phyloP scores from a whole-genome alignment of 768 basidiomycete species.

The Podaxis carcinomalis region DNA sequence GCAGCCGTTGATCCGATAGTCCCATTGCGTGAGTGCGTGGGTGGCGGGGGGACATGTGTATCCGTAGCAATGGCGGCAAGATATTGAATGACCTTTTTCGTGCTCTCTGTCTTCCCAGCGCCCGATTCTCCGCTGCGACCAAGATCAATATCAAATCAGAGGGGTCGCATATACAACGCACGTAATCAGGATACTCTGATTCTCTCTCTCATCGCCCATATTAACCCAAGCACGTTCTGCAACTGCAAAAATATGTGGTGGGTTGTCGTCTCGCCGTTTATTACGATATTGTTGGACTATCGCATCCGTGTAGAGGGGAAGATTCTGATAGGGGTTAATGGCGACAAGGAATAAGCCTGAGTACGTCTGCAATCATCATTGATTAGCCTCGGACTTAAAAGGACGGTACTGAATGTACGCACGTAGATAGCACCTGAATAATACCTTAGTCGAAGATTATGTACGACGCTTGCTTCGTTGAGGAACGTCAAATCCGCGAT shows the following conservation, averaged over 20 bases:
- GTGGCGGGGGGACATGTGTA: conserved; percentile 47
- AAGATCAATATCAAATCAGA: conserved; percentile 10
- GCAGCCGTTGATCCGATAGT: conserved; percentile 52
- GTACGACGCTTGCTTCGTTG: conserved; percentile 98
- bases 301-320: conserved; percentile 87
- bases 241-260: conserved; percentile 96
- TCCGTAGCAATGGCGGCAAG: conserved; percentile 95
- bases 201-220: conserved; percentile 96
- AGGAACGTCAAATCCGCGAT: conserved; percentile 97
- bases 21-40: conserved; percentile 65
- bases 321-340: conserved; percentile 91
- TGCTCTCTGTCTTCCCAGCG: conserved; percentile 98
- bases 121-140: conserved; percentile 87
- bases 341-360: conserved; percentile 97
- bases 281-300: conserved; percentile 89
- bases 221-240: conserved; percentile 98
- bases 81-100: conserved; percentile 99
- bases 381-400: conserved; percentile 7
- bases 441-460: conserved; percentile 90
- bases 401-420: conserved; percentile 33
- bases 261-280: conserved; percentile 85
- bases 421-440: conserved; percentile 92
- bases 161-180: conserved; percentile 35
- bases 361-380: conserved; percentile 59
- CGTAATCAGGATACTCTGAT: conserved; percentile 98